Evolutionary conservation across 1,284 basidiomycete genomes (phyloP).

Genomic region (Leucoagaricus sp.): DNA sequence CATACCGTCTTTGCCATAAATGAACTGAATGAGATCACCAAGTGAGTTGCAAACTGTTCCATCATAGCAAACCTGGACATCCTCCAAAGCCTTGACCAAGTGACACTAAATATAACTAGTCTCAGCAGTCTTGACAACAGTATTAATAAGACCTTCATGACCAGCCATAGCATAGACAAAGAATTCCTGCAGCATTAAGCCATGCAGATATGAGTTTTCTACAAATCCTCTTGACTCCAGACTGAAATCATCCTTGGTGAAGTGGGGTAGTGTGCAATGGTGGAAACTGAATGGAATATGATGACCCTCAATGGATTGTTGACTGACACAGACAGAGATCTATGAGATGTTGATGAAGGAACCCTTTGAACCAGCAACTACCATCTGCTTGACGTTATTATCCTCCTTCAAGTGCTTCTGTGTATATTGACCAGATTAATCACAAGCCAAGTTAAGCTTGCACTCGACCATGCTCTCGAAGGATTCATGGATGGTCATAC

Average conservation of each 20-base stretch:
- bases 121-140: constrained; percentile 99
- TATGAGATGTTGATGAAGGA: constrained; percentile 99
- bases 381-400: constrained; percentile 99
- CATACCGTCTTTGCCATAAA: constrained; percentile 99
- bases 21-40: constrained; percentile 94
- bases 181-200: constrained; percentile 97
- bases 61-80: constrained; percentile 97
- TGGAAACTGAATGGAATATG: constrained; percentile 99
- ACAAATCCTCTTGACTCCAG: constrained; percentile 98
- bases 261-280: constrained; percentile 95
- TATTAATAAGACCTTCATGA: constrained; percentile 98
- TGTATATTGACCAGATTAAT: constrained; percentile 92
- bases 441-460: constrained; percentile 94
- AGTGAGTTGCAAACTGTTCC: constrained; percentile 97
- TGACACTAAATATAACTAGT: constrained; percentile 99
- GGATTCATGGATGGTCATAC: constrained; percentile 99
- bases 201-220: constrained; percentile 99
- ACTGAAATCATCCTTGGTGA: constrained; percentile 98
- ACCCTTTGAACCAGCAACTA: constrained; percentile 97
- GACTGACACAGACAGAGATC: constrained; percentile 99
- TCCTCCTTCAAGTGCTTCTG: constrained; percentile 97
- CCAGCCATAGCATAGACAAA: constrained; percentile 99
- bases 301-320: constrained; percentile 97
- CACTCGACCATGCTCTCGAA: constrained; percentile 94
- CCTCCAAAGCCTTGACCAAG: constrained; percentile 97